Evolutionary conservation across 2,329 filamentous ascomycete species (phyloP), one percentile per base, ranked within the genome.

Genomic region (Aspergillus ustus): DNA sequence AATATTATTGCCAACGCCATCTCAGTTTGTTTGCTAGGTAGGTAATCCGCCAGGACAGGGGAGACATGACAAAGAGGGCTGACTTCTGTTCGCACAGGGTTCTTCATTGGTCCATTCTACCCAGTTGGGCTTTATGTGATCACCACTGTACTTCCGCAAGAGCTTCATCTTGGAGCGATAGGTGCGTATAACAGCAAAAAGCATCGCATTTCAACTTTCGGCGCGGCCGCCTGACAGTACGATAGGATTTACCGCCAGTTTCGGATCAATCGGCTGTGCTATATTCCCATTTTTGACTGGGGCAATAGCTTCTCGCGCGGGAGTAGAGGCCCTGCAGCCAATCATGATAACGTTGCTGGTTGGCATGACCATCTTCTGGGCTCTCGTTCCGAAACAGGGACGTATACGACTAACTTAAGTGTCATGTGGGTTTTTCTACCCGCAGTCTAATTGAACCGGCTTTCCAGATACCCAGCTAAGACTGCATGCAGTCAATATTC

Each of bases 31-130:
- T 53, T 70, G 31, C 48, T 70, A 52, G 68, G 68, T 70, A 55
- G 20, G 66, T 56, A 9, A 50, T 50, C 44, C 13, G 7, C 13
- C 28, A 20, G 11, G 28, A 11, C 20, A 11, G 34, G n/a, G 13
- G 29, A 44, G 19, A 19, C 25, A 45, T 17, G 17, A 19, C 2
- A 9, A 4, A 9, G 2, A 46, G 44, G 25, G 29, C 34, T 62
- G 37, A 64, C 44, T 28, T 43, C 28, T 3, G 15, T n/a, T n/a
- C 34, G 34, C 40, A 22, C 34, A 70, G 68, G 68, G n/a, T 70
- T 70, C 44, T 68, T 70, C 55, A 69, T 69, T 40, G 68, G 68
- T n/a, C 68, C 68, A 9, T 67, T 69, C 51, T 70, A 70, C 58
- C 68, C 68, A 20, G 68, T 70, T 31, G 67, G 68, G 3, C 59